Percentiles rank a stretch among this genome's conserved stretches.
Evolutionary conservation across 768 basidiomycete species (phyloP).

Genomic region (Daedaleopsis sinensis): DNA sequence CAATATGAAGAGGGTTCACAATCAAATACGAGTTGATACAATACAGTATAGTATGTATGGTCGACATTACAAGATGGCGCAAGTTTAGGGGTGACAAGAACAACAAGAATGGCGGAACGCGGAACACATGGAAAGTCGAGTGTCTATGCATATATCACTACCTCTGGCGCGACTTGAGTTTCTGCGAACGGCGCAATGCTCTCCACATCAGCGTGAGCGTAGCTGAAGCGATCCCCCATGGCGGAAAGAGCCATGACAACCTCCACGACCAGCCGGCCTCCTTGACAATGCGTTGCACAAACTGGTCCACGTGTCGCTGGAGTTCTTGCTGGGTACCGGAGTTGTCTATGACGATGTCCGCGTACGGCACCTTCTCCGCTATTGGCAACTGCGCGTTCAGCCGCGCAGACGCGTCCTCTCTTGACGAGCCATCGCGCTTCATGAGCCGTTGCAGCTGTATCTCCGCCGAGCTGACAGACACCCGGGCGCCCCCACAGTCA

Average conservation of each 20-base stretch:
- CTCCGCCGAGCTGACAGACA: slow-evolving; percentile 63
- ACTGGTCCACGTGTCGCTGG: slow-evolving; percentile 50
- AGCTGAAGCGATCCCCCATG: slow-evolving; percentile 52
- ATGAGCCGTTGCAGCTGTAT: slow-evolving; percentile 86
- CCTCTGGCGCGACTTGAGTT: slow-evolving; percentile 12
- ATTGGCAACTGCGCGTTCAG: slow-evolving; percentile 84
- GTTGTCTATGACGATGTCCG: slow-evolving; percentile 88
- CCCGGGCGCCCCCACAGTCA: background rate
- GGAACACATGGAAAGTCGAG: no score
- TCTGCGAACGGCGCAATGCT: slow-evolving; percentile 25
- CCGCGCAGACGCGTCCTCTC: slow-evolving; percentile 70
- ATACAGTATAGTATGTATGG: background rate
- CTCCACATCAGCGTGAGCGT: slow-evolving; percentile 42
- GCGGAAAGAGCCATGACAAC: slow-evolving; percentile 65
- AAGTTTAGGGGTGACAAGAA: no score
- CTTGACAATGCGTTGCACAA: slow-evolving; percentile 44
- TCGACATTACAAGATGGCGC: background rate
- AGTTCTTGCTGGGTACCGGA: slow-evolving; percentile 76
- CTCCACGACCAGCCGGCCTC: slow-evolving; percentile 61
- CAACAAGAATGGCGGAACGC: no score
- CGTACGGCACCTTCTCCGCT: slow-evolving; percentile 76
- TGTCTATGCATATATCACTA: background rate
- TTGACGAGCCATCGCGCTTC: slow-evolving; percentile 67
- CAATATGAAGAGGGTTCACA: no score
- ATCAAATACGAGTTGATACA: no score